Conservation (phyloP, 306 rosid genomes). For the Vachellia collinsii region DNA sequence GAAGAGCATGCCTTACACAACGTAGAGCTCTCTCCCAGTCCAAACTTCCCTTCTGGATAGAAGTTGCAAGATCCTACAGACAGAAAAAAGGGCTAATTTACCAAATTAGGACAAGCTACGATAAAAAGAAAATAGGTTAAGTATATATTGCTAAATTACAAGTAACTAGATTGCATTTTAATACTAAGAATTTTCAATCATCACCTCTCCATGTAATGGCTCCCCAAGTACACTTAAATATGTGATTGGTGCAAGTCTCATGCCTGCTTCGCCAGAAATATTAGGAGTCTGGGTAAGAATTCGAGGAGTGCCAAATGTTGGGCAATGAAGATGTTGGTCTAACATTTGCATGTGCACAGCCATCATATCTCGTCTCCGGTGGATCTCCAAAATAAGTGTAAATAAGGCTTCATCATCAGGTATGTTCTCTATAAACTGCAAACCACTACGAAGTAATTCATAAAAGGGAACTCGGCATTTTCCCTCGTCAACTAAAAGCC, state of each 20-base stretch:
- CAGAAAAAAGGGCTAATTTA: slow-evolving; percentile 40
- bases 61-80: slow-evolving; percentile 76
- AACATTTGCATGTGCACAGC: slow-evolving; percentile 99
- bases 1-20: slow-evolving; percentile 91
- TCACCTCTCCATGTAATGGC: slow-evolving; percentile 97
- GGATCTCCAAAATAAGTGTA: slow-evolving; percentile 94
- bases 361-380: slow-evolving; percentile 97
- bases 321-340: slow-evolving; percentile 98
- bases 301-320: slow-evolving; percentile 91
- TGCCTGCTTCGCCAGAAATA: slow-evolving; percentile 68
- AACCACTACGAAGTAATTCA: slow-evolving; percentile 86
- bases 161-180: slow-evolving; percentile 21
- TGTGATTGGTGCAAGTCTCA: slow-evolving; percentile 89
- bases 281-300: slow-evolving; percentile 70
- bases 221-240: slow-evolving; percentile 97
- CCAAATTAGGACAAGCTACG: slow-evolving; percentile 24
- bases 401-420: slow-evolving; percentile 94
- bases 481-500: slow-evolving; percentile 94
- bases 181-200: slow-evolving; percentile 29
- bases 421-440: slow-evolving; percentile 92
- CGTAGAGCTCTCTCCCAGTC: slow-evolving; percentile 99
- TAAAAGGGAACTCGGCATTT: slow-evolving; percentile 96
- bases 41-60: slow-evolving; percentile 90
- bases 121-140: slow-evolving; percentile 31
- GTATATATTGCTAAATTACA: slow-evolving; percentile 24